Evolutionary conservation across 2,329 filamentous ascomycete genomes (phyloP), one percentile per base, ranked within the genome.

Genomic region (Colletotrichum phormii): DNA sequence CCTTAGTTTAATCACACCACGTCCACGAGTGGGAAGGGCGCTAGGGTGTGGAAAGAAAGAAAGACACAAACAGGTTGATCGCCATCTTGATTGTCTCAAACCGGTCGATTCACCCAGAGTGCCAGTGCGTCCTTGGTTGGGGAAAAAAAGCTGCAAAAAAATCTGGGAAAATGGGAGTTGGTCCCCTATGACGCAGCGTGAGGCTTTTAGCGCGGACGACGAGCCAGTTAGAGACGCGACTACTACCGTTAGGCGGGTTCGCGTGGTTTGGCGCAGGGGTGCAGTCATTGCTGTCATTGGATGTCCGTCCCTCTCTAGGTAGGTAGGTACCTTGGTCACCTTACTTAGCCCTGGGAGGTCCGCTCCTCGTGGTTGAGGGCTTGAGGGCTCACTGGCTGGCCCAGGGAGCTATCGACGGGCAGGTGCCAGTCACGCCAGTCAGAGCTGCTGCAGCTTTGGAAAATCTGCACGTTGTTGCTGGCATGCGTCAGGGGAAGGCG

Each of bases 161-260:
- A 57, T 31, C 49, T 15, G 26, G 42, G 18, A n/a, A 55, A 42
- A 54, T 35, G 26, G 33, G 12, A 37, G 29, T 42, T 49, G 68
- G 63, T 67, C 68, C 63, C 68, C 35, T 71, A 71, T 71, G 68
- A 71, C 68, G 68, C 46, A 71, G 42, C 42, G 29, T 22, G 9
- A 24, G 8, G 8, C 18, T 35, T 11, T 24, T 67, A 26, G 33
- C 31, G 22, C n/a, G 12, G 12, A n/a, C 15, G 22, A 22, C 12
- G 4, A 18, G n/a, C 55, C 46, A 67, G 66, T 67, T 22, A 53
- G n/a, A 37, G 12, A 13, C 9, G 15, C 11, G 4, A 12, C 11
- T 42, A 66, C 13, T 15, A 26, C 37, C 13, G 3, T 6, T 42
- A 42, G 37, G 26, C 7, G 24, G 46, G 63, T 37, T 53, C 49